Base-by-base conservation (phyloP, 805 yeast species). In the Candida insectalens region DNA sequence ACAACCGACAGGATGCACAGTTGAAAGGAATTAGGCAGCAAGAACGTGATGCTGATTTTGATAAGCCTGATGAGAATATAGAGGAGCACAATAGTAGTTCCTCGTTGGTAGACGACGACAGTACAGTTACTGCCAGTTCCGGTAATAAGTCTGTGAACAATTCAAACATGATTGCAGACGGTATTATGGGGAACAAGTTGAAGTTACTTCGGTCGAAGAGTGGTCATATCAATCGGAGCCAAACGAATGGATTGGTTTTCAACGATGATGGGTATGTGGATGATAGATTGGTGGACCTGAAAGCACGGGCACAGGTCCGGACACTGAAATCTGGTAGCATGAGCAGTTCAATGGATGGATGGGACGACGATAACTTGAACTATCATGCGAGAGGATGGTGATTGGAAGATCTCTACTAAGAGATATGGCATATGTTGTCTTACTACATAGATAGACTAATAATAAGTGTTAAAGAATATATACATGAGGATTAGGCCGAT, bases 371-470 rank as follows among this genome's bases (percentile, higher is more conserved):
- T 35, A 49, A 53, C 38, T 46, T 58, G 41, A 59, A 61, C 38
- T 62, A 62, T 37, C 65, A 62, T 38, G 59, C 67, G 5, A 50
- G 61, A 34, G 67, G 67, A 8, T 62, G 67, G 67, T 62, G 40
- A 46, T 18, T 8, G 15, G 21, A 30, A 14, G 8, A 6, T 6
- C 14, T 29, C 17, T 29, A 17, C 23, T 19, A 29, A 29, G 12
- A 27, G 17, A n/a, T n/a, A n/a, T n/a, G n/a, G n/a, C n/a, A n/a
- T n/a, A n/a, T n/a, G n/a, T n/a, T n/a, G n/a, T n/a, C n/a, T n/a
- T n/a, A n/a, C n/a, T n/a, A n/a, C n/a, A n/a, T n/a, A n/a, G n/a
- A n/a, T 8, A 21, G 23, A 12, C 23, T 21, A 21, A 21, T 21
- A 21, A 21, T 21, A 21, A 21, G 23, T 12, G 23, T 21, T 21